Base-by-base conservation (phyloP, 371 early-diverging fungal genomes). In the Zancudomyces culisetae region DNA sequence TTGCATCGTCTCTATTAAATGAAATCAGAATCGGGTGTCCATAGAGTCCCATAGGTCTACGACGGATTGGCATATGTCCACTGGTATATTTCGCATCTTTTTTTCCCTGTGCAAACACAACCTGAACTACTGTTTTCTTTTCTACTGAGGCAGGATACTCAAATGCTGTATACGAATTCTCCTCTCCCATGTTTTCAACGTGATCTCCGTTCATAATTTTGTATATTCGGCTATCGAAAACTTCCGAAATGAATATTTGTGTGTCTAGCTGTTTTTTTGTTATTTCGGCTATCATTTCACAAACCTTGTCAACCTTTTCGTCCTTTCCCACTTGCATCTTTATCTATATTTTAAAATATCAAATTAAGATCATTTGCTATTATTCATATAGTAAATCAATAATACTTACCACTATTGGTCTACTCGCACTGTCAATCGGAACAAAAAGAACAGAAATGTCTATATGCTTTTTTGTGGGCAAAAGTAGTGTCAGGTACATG, bases 401-500 rank as follows among this genome's bases (percentile, higher is more conserved):
- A 10, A 35, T 15, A 35, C 35, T 35, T 35, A 35, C 22, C 6
- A 22, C 8, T 59, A 30, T 42, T 47, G 69, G 53, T n/a, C 48
- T 35, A 19, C 60, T 24, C 1, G 15, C 13, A 0, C 54, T 1
- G 35, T 61, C 45, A 13, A 12, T 18, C 2, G 67, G 67, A 3
- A 66, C 42, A 27, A 55, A 66, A 43, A 61, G 2, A 23, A 59
- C 43, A 1, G 61, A 51, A 22, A 66, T 21, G 45, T 46, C 52
- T 47, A 55, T 59, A 46, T 58, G 59, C 3, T 58, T 54, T 53
- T 61, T 60, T 24, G 60, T 60, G 0, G 95, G 94, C 51, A 98
- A 86, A 3, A 98, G 94, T 13, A 98, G 62, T 0, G 94, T 80
- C 42, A 98, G 60, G 50, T 85, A 88, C 87, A 93, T 91, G 70